phyloP scores from a whole-genome alignment of 495 filamentous ascomycete species.

The Penicillium steckii region DNA sequence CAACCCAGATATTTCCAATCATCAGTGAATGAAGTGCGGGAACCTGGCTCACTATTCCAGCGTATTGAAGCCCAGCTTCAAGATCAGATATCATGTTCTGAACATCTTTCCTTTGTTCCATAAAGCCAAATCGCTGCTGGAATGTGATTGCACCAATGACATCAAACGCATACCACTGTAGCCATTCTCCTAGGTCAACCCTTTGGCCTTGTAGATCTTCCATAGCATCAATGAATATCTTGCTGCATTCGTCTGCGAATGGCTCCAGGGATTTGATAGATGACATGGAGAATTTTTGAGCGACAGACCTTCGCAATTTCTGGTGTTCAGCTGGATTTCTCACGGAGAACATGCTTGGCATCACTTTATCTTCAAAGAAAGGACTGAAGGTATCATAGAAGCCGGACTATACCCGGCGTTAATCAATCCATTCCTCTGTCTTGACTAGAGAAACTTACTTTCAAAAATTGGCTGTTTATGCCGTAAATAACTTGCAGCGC shows the following conservation, averaged over 20 bases:
- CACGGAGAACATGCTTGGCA: conserved; percentile 70
- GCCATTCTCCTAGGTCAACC: conserved; percentile 53
- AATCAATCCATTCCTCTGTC: neutral
- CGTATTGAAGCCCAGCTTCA: conserved; percentile 8
- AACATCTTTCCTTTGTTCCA: conserved; percentile 11
- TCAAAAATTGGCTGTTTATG: conserved; percentile 68
- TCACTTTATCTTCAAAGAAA: conserved; percentile 54
- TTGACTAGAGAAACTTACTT: conserved; percentile 52
- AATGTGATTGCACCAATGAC: conserved; percentile 47
- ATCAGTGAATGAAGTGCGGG: conserved; percentile 6
- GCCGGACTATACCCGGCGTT: conserved; percentile 46
- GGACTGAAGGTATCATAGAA: conserved; percentile 65
- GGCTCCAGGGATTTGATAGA: conserved; percentile 43
- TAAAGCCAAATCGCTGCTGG: conserved; percentile 9
- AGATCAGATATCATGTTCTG: conserved; percentile 9
- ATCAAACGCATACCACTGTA: conserved; percentile 54
- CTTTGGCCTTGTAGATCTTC: conserved; percentile 42
- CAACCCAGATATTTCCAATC: conserved; percentile 10
- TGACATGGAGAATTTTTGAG: conserved; percentile 44
- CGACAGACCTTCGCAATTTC: conserved; percentile 57
- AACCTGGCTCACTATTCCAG: conserved; percentile 7
- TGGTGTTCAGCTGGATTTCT: conserved; percentile 67
- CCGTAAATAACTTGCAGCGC: conserved; percentile 70
- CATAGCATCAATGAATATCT: conserved; percentile 34
- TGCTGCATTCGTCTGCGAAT: conserved; percentile 43